Base-by-base conservation (phyloP, 2,329 filamentous ascomycete species). In the Nemania abortiva region DNA sequence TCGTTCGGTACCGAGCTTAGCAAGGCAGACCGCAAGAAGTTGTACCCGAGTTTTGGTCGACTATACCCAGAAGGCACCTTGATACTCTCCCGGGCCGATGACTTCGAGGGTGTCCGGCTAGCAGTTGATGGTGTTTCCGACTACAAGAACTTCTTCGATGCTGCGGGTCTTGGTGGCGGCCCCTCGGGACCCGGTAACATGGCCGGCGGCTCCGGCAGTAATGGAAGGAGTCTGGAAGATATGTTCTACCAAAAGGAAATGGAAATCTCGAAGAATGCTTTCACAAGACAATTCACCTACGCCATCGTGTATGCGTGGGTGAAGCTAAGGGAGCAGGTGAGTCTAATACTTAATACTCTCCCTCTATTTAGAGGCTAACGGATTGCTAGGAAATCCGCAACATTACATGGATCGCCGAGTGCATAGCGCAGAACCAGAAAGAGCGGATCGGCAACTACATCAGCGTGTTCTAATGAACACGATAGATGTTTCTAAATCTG, bases 161-260 rank as follows among this genome's bases (percentile, higher is more conserved):
- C 95, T 69, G 92, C 95, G 75, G 94, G 92, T 47, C 88, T 95
- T 54, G 90, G 91, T 39, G 90, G 92, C 45, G 90, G 90, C 0
- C 85, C 90, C 39, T 88, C 89, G 4, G 90, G 92, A 3, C 88
- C 94, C 34, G 93, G 94, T 54, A 97, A 97, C 81, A 94, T 95
- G 92, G 89, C 89, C 27, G 92, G 93, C 69, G 94, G 94, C 42
- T 86, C 88, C n/a, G 90, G 91, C 29, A 86, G 89, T 18, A 94
- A 97, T 74, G 92, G 93, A 57, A 94, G 93, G 84, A 98, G 95
- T 76, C 82, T 99, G 76, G 96, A 99, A 80, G 96, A 99, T 79
- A 87, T 99, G 85, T 99, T 99, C 83, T 99, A 99, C 81, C 94
- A 98, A 82, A 98, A 97, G 84, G 96, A 99, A 84, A 98, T 98